Evolutionary conservation across 495 filamentous ascomycete genomes (phyloP).

Genomic region (Emericellopsis terricola): DNA sequence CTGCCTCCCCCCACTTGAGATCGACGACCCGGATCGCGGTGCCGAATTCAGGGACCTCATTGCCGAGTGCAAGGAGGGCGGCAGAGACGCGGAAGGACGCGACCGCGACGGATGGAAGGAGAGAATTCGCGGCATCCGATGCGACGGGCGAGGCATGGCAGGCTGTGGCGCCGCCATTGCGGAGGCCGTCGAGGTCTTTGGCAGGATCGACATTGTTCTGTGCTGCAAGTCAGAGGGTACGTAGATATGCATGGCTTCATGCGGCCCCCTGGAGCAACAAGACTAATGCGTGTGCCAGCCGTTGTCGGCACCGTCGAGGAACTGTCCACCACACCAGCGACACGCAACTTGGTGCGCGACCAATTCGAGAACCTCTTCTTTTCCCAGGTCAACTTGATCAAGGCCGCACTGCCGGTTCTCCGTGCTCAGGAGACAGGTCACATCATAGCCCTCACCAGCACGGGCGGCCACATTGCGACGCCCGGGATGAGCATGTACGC

Average conservation of each 20-base stretch:
- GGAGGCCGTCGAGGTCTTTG: slow-evolving; percentile 67
- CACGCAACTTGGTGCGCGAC: slow-evolving; percentile 61
- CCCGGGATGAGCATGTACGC: slow-evolving; percentile 83
- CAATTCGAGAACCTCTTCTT: slow-evolving; percentile 95
- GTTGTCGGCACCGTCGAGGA: slow-evolving; percentile 88
- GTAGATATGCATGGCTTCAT: slow-evolving; percentile 4
- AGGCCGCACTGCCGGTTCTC: slow-evolving; percentile 67
- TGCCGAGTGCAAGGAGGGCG: slow-evolving; percentile 36
- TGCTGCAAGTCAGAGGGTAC: slow-evolving; percentile 75
- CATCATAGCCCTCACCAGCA: slow-evolving; percentile 75
- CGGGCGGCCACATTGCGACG: slow-evolving; percentile 84
- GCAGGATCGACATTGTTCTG: slow-evolving; percentile 72
- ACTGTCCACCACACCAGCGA: slow-evolving; percentile 51
- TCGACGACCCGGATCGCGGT: slow-evolving; percentile 38
- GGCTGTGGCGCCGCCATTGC: slow-evolving; percentile 69
- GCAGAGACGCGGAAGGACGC: too few species aligned
- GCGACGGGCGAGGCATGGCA: slow-evolving; percentile 37
- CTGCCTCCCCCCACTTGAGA: slow-evolving; percentile 51
- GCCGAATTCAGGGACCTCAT: slow-evolving; percentile 36
- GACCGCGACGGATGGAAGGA: slow-evolving; percentile 40
- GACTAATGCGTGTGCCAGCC: slow-evolving; percentile 32
- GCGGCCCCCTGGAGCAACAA: too few species aligned
- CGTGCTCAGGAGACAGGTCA: slow-evolving; percentile 65
- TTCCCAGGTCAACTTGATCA: slow-evolving; percentile 88
- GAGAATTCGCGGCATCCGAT: slow-evolving; percentile 33